Evolutionary conservation across 345 rosid genomes (phyloP).

Genomic region (Corymbia maculata): DNA sequence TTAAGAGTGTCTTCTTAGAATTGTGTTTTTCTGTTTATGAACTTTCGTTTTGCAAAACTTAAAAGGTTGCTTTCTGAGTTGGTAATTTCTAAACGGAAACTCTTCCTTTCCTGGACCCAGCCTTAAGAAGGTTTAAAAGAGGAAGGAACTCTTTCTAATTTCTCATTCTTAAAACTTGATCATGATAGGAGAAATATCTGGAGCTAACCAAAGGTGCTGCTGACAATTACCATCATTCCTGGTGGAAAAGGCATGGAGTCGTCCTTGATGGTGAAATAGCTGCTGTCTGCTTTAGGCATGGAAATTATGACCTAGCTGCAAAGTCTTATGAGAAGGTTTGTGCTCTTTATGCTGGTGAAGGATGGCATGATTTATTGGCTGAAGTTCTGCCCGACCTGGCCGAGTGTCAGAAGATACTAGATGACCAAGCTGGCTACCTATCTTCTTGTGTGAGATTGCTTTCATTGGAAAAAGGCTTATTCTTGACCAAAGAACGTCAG

Average conservation of each 20-base stretch:
- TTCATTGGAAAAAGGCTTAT: constrained; percentile 78
- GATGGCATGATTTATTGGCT: constrained; percentile 96
- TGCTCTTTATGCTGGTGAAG: constrained; percentile 92
- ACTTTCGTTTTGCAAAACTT: background rate
- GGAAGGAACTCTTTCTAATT: background rate
- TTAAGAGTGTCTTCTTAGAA: background rate
- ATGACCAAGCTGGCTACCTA: constrained; percentile 92
- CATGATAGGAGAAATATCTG: constrained; percentile 78
- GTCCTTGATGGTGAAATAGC: constrained; percentile 98
- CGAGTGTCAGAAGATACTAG: constrained; percentile 86
- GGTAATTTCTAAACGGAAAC: background rate
- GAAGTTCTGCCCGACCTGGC: constrained; percentile 92
- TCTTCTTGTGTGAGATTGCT: constrained; percentile 89
- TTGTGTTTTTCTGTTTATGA: background rate
- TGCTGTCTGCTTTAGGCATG: constrained; percentile 81
- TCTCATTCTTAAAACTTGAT: background rate
- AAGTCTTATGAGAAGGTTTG: constrained; percentile 96
- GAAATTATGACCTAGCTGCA: constrained; percentile 89
- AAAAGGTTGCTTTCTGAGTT: background rate
- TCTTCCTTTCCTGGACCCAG: background rate
- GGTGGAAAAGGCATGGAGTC: constrained; percentile 99
- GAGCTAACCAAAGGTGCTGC: constrained; percentile 96
- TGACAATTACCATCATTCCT: constrained; percentile 83
- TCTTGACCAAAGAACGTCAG: constrained; percentile 76
- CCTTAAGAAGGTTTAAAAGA: background rate